phyloP scores from a whole-genome alignment of 495 filamentous ascomycete genomes.

The Friedmanniomyces simplex region DNA sequence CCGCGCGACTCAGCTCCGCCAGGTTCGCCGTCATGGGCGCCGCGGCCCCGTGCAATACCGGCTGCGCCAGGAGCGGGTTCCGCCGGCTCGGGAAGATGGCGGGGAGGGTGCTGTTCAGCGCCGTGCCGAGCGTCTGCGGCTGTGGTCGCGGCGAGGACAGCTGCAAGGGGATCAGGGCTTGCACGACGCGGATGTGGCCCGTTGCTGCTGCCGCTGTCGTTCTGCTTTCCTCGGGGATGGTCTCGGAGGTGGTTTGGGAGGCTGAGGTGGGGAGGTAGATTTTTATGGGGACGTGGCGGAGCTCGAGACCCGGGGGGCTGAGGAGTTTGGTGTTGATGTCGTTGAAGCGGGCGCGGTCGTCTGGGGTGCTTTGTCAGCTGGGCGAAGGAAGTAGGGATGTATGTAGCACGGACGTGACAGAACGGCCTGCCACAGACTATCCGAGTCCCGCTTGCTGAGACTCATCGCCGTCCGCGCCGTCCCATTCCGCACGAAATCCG shows the following conservation, averaged over 20 bases:
- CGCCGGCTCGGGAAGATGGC: constrained; percentile 77
- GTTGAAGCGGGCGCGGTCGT: constrained; percentile 61
- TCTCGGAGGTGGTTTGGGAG: constrained; percentile 24
- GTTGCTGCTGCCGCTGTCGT: too few species aligned
- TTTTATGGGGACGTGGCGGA: constrained; percentile 74
- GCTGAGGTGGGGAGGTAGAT: constrained; percentile 70
- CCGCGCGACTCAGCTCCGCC: constrained; percentile 71
- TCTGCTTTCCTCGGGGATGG: constrained; percentile 34
- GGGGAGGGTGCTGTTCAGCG: constrained; percentile 68
- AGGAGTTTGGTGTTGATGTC: constrained; percentile 69
- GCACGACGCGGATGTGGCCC: constrained; percentile 37
- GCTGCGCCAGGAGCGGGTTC: constrained; percentile 80
- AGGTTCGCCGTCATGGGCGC: constrained; percentile 75
- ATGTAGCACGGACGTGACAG: constrained; percentile 51
- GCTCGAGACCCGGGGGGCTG: constrained; percentile 55
- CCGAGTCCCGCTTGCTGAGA: constrained; percentile 78
- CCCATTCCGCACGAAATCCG: constrained; percentile 83
- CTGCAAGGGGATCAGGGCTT: constrained; percentile 27
- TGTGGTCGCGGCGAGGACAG: constrained; percentile 35
- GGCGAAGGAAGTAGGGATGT: background rate
- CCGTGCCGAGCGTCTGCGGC: constrained; percentile 69
- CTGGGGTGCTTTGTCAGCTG: constrained; percentile 35
- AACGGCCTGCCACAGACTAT: constrained; percentile 75
- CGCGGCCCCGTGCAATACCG: constrained; percentile 76
- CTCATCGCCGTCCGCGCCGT: constrained; percentile 90